Evolutionary conservation across 208 protist genomes (phyloP).

Genomic region (Trypanosoma scelopori): DNA sequence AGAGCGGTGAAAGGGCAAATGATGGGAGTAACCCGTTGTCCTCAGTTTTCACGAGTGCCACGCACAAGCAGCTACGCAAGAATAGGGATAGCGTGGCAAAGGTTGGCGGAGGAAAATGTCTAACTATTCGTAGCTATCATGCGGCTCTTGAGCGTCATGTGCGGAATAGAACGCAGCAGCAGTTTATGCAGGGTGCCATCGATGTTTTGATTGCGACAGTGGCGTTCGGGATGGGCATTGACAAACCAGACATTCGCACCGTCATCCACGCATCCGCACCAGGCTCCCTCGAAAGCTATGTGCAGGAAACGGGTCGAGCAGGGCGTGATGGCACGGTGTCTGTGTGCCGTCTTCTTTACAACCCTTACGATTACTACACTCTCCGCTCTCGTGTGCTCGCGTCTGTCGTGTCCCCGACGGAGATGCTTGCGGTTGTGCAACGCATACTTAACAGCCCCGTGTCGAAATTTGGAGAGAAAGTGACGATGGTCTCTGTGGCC

Average conservation of each 20-base stretch:
- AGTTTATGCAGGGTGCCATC: conserved; percentile 86
- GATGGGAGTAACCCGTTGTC: conserved; percentile 4
- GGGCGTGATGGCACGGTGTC: conserved; percentile 91
- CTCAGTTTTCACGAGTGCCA: conserved; percentile 33
- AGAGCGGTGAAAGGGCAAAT: conserved; percentile 2
- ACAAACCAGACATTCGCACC: conserved; percentile 96
- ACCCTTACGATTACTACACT: conserved; percentile 94
- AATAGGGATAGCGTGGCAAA: not conserved
- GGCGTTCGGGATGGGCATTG: conserved; percentile 98
- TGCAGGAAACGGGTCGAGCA: conserved; percentile 96
- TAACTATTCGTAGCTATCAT: conserved; percentile 81
- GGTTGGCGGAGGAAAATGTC: conserved; percentile 1
- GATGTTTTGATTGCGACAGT: conserved; percentile 96
- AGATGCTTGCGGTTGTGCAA: conserved; percentile 57
- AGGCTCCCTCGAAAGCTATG: conserved; percentile 96
- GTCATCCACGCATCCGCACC: conserved; percentile 96
- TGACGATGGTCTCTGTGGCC: conserved; percentile 57
- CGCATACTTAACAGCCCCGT: conserved; percentile 44
- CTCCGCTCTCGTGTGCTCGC: conserved; percentile 78
- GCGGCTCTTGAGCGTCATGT: conserved; percentile 51
- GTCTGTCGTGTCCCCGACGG: conserved; percentile 51
- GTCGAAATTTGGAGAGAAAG: conserved; percentile 43
- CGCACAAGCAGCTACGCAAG: conserved; percentile 19
- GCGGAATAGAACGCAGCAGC: conserved; percentile 66
- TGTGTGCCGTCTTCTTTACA: conserved; percentile 85